These are phyloP conservation scores for Hyaloperonospora arabidopsidis DNA, from an alignment of 352 stramenopile genomes.

Conservation along the genomic window DNA sequence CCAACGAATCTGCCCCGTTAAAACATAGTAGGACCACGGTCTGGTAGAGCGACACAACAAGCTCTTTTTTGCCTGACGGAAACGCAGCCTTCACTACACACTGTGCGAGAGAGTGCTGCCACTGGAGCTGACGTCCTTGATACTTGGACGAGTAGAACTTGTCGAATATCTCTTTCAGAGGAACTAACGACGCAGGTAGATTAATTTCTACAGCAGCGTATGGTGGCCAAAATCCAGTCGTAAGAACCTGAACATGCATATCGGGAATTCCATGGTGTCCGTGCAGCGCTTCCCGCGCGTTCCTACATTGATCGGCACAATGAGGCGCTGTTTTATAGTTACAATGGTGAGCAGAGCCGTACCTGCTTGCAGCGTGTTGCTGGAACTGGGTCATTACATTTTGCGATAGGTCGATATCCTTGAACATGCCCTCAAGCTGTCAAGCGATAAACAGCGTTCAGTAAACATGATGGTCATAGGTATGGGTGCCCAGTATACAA, in stretches of 20 bases:
- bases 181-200: slow-evolving; percentile 49
- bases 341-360: slow-evolving; percentile 4
- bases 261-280: slow-evolving; percentile 56
- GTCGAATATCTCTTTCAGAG: slow-evolving; percentile 80
- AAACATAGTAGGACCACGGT: slow-evolving; percentile 84
- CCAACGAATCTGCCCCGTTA: slow-evolving; percentile 49
- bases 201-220: slow-evolving; percentile 86
- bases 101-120: slow-evolving; percentile 86
- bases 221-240: slow-evolving; percentile 95
- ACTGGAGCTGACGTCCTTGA: slow-evolving; percentile 83
- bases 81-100: slow-evolving; percentile 86
- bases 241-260: slow-evolving; percentile 95
- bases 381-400: slow-evolving; percentile 92
- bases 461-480: neutral
- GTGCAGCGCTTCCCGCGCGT: slow-evolving; percentile 41
- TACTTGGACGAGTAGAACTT: slow-evolving; percentile 87
- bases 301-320: slow-evolving; percentile 18
- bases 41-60: slow-evolving; percentile 85
- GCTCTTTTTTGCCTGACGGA: slow-evolving; percentile 72
- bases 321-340: neutral
- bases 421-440: slow-evolving; percentile 98
- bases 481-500: neutral
- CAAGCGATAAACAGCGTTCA: slow-evolving; percentile 8
- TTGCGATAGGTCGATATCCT: slow-evolving; percentile 95
- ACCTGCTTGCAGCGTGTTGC: slow-evolving; percentile 71